Evolutionary conservation across 495 filamentous ascomycete species (phyloP), one percentile per base, ranked within the genome.

Genomic region (Penicillium cataractarum): DNA sequence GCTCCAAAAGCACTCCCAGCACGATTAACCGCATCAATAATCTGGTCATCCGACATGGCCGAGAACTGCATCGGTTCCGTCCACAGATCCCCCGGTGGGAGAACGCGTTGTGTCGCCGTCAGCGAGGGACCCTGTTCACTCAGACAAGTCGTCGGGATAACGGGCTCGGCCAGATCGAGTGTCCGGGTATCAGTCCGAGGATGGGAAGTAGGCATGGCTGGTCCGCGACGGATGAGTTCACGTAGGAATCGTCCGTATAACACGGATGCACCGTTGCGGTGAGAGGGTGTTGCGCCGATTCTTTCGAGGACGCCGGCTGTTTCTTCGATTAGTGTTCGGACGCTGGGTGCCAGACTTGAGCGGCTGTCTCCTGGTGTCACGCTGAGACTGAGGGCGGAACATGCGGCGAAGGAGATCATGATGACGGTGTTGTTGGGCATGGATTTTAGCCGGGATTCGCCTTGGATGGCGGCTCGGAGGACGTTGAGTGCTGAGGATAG

Each of bases 351-450:
- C 4, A 90, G 72, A 44, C 82, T 87, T 10, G 84, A 87, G 55
- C 62, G 71, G 60, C 72, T 74, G 61, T 83, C 82, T 6, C 81
- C 75, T 12, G 84, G 81, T 55, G 86, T 82, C 1, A 84, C 79
- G 63, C 86, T 87, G 8, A 90, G 82, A 35, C 83, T 83, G 22
- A 91, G 77, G 1, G 88, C 87, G 50, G 89, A 88, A 65, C 88
- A 90, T 19, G 89, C 89, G 1, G 88, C 88, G 57, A 89, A 91
- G 5, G 88, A 89, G 24, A 90, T 90, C 89, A 90, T 90, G 64
- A 90, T 90, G 40, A 87, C 86, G 0, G 89, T 87, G 61, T 91
- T 90, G 75, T 90, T 91, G 4, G 89, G 89, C 88, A 91, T 90
- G 10, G 88, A 90, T 39, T 87, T 86, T 4, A 91, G 80, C 61